Base-by-base conservation (phyloP, 2,329 filamentous ascomycete species). In the Ceratocystis alfenasii region DNA sequence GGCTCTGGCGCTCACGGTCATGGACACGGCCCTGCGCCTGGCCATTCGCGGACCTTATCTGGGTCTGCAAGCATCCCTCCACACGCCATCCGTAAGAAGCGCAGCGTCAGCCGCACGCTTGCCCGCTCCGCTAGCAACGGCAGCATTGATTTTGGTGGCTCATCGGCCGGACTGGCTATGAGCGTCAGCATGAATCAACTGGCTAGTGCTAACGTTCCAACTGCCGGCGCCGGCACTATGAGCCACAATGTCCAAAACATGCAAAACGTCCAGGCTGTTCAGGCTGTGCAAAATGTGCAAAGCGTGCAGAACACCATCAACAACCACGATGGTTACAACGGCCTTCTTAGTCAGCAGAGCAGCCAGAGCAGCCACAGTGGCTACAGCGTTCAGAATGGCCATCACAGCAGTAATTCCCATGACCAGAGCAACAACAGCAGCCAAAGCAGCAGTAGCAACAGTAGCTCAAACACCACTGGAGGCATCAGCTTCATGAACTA, bases 401-500 rank as follows among this genome's bases (percentile, higher is more conserved):
- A 41, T 5, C 10, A 41, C 36, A 41, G 12, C 3, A 15, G 36
- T 41, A 12, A 1, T 25, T 22, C 7, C n/a, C n/a, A 25, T 22
- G n/a, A n/a, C n/a, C 22, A 20, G n/a, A 33, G 22, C 17, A 57
- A 25, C 53, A 57, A 28, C 53, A 30, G 53, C 53, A 30, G 5
- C 4, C 22, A 10, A 33, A 25, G 30, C 36, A n/a, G n/a, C 59
- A 28, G 4, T 71, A 72, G 70, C 72, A 66, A 64, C 64, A 67
- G 65, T n/a, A 61, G 71, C 68, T 67, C 72, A 59, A 66, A 71
- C 8, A 68, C 70, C 25, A 71, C 73, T 6, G 69, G 70, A 2
- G 71, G 72, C 53, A 30, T 57, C 53, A 57, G 28, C 77, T 97
- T 97, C 72, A 89, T 96, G 69, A 97, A 97, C 75, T 96, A 89